These are phyloP conservation scores for Styphnolobium japonicum DNA, from an alignment of 306 rosid species.

Conservation along the genomic window DNA sequence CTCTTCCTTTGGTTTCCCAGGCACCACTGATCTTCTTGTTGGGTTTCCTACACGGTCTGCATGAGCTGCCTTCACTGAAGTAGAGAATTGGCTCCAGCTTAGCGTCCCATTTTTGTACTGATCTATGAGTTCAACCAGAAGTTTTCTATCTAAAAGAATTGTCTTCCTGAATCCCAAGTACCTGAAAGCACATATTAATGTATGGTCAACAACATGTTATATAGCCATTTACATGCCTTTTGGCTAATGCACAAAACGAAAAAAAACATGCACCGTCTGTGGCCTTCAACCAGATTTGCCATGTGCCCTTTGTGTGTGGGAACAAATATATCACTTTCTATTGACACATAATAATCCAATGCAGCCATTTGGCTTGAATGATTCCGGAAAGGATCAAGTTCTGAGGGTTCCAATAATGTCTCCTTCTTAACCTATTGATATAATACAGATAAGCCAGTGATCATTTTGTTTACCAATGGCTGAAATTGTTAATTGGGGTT, in stretches of 20 bases:
- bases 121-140: constrained; percentile 54
- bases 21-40: constrained; percentile 39
- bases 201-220: not conserved
- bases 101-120: constrained; percentile 44
- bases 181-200: constrained; percentile 43
- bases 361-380: constrained; percentile 83
- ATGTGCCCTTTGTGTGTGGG: constrained; percentile 73
- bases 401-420: constrained; percentile 59
- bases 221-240: not conserved
- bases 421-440: constrained; percentile 50
- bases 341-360: constrained; percentile 68
- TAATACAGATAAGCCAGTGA: not conserved
- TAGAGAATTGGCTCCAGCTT: constrained; percentile 57
- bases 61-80: constrained; percentile 50
- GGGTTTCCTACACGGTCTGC: constrained; percentile 55
- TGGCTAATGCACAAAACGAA: not conserved
- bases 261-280: constrained; percentile 59
- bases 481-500: not conserved
- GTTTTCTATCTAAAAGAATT: constrained; percentile 51
- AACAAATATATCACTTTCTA: constrained; percentile 70
- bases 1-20: constrained; percentile 67
- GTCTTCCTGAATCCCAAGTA: constrained; percentile 74
- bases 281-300: constrained; percentile 86
- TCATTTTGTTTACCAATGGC: constrained; percentile 13
- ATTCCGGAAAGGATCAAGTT: constrained; percentile 59